Conservation (phyloP, 75 land plant genomes). For the Sequoiadendron giganteum region DNA sequence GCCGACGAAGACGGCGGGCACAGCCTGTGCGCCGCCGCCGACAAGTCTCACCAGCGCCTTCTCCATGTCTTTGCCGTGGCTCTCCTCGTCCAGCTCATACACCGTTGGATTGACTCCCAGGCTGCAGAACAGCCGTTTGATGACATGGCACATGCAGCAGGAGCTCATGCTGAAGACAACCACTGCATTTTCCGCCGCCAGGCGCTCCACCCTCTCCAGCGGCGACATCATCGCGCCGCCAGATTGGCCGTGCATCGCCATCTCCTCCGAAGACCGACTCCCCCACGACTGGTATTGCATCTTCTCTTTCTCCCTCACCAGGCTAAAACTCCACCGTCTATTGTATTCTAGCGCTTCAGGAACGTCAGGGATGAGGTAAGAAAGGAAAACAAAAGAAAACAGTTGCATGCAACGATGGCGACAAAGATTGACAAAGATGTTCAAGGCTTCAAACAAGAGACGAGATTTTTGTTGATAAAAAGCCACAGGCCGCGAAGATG, state of each 20-base stretch:
- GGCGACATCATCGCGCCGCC: constrained; percentile 17
- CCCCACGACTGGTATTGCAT: constrained; percentile 11
- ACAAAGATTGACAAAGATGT: constrained; percentile 4
- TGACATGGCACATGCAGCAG: constrained; percentile 89
- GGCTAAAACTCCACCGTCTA: background rate
- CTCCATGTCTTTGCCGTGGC: constrained; percentile 61
- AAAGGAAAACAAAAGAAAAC: background rate
- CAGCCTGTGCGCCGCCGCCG: constrained; percentile 30
- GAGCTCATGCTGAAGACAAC: constrained; percentile 71
- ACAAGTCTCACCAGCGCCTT: constrained; percentile 47
- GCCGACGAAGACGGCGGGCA: constrained; percentile 73
- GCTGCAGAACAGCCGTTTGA: constrained; percentile 67
- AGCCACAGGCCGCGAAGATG: background rate
- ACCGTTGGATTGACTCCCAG: constrained; percentile 70
- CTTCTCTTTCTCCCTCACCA: background rate
- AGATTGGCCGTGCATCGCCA: constrained; percentile 1
- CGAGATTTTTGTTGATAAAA: background rate
- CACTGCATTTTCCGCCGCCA: constrained; percentile 69
- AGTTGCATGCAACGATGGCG: background rate
- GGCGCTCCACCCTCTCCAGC: constrained; percentile 46
- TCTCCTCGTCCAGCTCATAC: constrained; percentile 69
- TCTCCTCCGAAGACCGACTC: constrained; percentile 11
- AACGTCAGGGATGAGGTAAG: constrained; percentile 15
- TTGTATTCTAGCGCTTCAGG: background rate
- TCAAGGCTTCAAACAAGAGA: background rate